Evolutionary conservation across 2,329 filamentous ascomycete species (phyloP).

Genomic region (Fusarium lyarnte): DNA sequence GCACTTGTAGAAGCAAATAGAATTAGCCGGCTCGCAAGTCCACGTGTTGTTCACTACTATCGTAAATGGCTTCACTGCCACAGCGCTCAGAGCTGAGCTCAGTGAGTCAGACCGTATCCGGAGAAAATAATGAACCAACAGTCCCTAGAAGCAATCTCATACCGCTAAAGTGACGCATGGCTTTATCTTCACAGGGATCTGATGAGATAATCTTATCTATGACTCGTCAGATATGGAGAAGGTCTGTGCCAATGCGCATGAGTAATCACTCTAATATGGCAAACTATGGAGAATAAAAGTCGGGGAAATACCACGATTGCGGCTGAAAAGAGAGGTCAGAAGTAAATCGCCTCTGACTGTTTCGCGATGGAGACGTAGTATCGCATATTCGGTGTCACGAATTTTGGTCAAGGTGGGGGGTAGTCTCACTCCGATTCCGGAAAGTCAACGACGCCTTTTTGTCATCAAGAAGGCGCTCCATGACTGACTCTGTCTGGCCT

Average conservation of each 20-base stretch:
- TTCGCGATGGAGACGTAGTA: not conserved
- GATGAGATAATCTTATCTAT: not conserved
- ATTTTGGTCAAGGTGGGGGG: conserved; percentile 7
- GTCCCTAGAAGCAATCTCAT: not conserved
- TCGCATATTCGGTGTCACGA: not conserved
- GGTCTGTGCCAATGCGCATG: not conserved
- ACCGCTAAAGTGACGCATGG: not conserved
- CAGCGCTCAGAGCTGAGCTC: no score
- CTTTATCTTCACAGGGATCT: not conserved
- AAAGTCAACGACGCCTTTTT: conserved; percentile 7
- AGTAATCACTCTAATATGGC: not conserved
- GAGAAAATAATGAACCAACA: not conserved
- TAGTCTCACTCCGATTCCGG: conserved; percentile 23
- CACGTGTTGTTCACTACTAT: not conserved
- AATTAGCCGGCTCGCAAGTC: no score
- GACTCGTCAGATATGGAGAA: conserved; percentile 1
- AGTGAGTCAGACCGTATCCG: not conserved
- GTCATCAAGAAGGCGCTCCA: not conserved
- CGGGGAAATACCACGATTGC: not conserved
- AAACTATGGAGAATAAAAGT: not conserved
- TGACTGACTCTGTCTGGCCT: not conserved
- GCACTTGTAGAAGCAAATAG: not conserved
- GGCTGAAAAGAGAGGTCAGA: not conserved
- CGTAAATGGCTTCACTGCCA: not conserved
- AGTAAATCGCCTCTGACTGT: not conserved